Evolutionary conservation across 495 filamentous ascomycete genomes (phyloP), one percentile per base, ranked within the genome.

Genomic region (Tuber aestivum): DNA sequence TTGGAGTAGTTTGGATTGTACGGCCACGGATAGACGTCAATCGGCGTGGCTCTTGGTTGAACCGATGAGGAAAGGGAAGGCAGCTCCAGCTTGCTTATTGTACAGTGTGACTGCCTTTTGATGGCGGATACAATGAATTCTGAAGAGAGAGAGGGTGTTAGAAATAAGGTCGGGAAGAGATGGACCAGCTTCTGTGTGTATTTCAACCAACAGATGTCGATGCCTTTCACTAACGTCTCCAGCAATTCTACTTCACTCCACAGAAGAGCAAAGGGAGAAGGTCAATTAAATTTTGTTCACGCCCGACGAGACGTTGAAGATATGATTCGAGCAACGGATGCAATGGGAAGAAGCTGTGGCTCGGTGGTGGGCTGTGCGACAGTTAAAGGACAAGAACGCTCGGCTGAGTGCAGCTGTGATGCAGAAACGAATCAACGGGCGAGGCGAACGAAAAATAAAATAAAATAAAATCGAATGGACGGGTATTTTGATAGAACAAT

Each of bases 21-120:
- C 90, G 76, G 72, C 42, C 80, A 74, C 73, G 80, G 41, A 72
- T 76, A 82, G 77, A 89, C 88, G 86, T 97, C 92, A 85, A 88
- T 88, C 86, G 90, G 88, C 86, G 90, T 88, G 88, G 91, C 93
- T 91, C 94, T 92, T 90, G 91, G 90, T 85, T 93, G 92, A 89
- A 93, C 89, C 88, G 94, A 92, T 32, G 56, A 65, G 84, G 93
- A 91, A 82, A 95, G 91, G 88, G 93, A 92, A 85, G 94, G 93
- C 86, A 95, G 91, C 94, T 97, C 94, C 94, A 97, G 94, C 88
- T 97, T 97, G 92, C 89, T 94, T 94, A 91, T 93, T 75, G 79
- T 79, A 83, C 84, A 82, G 77, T 65, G 75, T 76, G 74, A 72
- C 50, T 69, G 71, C 73, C 81, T 74, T 72, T 80, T 48, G 74